Conservation (phyloP, 2,329 filamentous ascomycete genomes). For the Trichoderma pleuroti region DNA sequence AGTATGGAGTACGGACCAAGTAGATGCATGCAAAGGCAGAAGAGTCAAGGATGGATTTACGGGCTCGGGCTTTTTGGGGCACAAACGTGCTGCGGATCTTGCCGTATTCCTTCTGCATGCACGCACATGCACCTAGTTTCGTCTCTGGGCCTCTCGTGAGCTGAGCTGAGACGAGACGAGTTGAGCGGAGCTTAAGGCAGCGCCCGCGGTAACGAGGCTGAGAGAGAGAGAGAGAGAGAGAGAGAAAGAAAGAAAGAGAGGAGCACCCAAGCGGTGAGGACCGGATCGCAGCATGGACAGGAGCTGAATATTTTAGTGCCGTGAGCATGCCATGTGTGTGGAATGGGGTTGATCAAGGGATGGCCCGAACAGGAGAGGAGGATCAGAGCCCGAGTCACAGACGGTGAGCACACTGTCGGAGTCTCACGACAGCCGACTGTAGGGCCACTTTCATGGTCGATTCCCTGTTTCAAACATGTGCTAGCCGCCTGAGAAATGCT, state of each 20-base stretch:
- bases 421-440: not conserved
- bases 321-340: not conserved
- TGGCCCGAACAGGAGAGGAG: not conserved
- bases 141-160: not conserved
- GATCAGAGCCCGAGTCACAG: not conserved
- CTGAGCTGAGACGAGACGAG: constrained; percentile 7
- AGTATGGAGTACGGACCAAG: not conserved
- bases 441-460: not conserved
- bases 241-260: not conserved
- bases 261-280: not conserved
- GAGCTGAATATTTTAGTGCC: not conserved
- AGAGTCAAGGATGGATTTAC: not conserved
- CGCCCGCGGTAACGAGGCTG: not conserved
- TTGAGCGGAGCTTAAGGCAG: not conserved
- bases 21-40: not conserved
- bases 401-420: not conserved
- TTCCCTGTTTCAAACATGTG: not conserved
- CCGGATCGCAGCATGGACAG: not conserved
- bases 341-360: constrained; percentile 3
- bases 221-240: not conserved
- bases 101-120: not conserved
- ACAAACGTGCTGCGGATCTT: not conserved
- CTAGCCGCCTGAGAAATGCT: not conserved
- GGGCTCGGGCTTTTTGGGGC: not conserved
- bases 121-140: not conserved